Evolutionary conservation across 2,329 filamentous ascomycete species (phyloP).

Genomic region (Aureobasidium melanogenum): DNA sequence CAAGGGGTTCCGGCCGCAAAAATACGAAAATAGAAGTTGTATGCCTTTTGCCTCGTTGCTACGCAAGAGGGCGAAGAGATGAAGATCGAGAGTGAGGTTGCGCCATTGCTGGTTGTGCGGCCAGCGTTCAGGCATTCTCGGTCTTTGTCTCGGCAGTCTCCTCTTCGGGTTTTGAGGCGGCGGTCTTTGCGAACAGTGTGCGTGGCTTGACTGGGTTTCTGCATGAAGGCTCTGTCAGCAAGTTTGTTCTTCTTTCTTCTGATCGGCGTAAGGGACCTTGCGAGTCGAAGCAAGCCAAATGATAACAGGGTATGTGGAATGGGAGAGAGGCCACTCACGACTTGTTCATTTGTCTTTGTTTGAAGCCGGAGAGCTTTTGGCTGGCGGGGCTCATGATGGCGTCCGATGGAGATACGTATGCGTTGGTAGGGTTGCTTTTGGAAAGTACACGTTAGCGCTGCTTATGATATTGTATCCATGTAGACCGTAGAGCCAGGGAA

Average conservation of each 20-base stretch:
- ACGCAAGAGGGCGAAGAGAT: not conserved
- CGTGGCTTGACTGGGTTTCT: conserved; percentile 12
- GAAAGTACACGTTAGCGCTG: not conserved
- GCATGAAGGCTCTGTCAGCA: not conserved
- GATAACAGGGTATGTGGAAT: too few relatives aligned
- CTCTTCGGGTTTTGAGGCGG: conserved; percentile 12
- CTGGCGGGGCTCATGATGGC: conserved; percentile 81
- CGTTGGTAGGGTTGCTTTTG: conserved; percentile 24
- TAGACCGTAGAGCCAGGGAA: not conserved
- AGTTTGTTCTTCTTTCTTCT: too few relatives aligned
- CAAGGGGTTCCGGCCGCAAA: not conserved
- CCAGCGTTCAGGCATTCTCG: not conserved
- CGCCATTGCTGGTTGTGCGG: not conserved
- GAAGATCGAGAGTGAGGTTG: too few relatives aligned
- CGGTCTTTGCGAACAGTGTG: conserved; percentile 14
- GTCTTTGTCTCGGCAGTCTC: not conserved
- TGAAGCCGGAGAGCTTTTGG: conserved; percentile 71
- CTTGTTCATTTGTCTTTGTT: conserved; percentile 73
- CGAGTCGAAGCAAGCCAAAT: too few relatives aligned
- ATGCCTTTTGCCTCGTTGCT: not conserved
- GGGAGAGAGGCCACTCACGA: conserved; percentile 17
- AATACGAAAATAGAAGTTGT: not conserved
- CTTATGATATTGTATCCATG: not conserved
- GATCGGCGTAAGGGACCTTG: too few relatives aligned
- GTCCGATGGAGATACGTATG: conserved; percentile 78